phyloP scores from a whole-genome alignment of 1,284 basidiomycete genomes.

The Ganoderma meredithae region DNA sequence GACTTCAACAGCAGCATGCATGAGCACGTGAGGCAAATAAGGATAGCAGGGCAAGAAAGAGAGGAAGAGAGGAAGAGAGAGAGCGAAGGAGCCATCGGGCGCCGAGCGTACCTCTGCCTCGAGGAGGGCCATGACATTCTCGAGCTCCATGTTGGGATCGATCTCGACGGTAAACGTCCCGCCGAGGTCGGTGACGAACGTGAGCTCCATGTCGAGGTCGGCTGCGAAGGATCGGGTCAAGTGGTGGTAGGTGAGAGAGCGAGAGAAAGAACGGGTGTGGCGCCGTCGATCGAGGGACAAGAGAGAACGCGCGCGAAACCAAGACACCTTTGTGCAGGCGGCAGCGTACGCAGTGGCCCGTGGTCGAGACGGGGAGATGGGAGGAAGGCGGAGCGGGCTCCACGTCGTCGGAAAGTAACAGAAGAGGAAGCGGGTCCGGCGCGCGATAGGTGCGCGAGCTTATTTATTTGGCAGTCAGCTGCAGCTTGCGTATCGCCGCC shows the following conservation, averaged over 20 bases:
- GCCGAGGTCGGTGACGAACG: constrained; percentile 83
- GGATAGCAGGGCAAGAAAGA: not conserved
- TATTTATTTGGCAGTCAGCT: not conserved
- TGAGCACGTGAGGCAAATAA: not conserved
- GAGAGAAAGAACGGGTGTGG: not conserved
- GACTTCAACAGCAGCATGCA: constrained; percentile 49
- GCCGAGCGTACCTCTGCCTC: constrained; percentile 81
- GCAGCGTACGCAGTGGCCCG: too few relatives aligned
- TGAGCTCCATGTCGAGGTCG: constrained; percentile 72
- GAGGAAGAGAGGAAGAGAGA: not conserved
- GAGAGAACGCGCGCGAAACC: not conserved
- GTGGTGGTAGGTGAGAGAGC: not conserved
- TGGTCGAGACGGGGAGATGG: too few relatives aligned
- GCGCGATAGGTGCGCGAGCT: not conserved
- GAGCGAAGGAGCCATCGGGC: too few relatives aligned
- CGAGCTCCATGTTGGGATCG: constrained; percentile 86
- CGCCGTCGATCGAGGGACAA: not conserved
- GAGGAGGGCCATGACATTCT: constrained; percentile 88
- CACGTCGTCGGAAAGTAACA: not conserved
- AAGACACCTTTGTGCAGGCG: too few relatives aligned
- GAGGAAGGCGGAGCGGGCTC: not conserved
- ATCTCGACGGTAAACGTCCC: constrained; percentile 83
- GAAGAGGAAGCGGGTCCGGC: not conserved
- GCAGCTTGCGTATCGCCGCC: constrained; percentile 8
- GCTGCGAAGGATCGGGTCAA: not conserved